Evolutionary conservation across 2,329 filamentous ascomycete species (phyloP).

Genomic region (Amesomyces nigricolor): DNA sequence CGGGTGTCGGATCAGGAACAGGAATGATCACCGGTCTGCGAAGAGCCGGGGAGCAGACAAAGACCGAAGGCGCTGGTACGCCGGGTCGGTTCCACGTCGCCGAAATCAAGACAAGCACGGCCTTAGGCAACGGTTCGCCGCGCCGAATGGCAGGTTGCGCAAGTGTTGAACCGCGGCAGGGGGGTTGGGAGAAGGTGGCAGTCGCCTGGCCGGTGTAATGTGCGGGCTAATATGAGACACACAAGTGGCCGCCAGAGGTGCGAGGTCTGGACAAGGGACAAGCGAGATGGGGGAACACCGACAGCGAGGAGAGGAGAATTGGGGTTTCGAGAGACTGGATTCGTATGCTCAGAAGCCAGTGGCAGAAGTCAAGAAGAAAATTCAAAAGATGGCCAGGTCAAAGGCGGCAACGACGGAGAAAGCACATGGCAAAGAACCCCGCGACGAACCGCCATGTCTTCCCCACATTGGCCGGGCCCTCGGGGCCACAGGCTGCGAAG

Average conservation of each 20-base stretch:
- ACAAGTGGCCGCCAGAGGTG: not conserved
- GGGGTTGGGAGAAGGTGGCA: not conserved
- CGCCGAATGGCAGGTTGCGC: not conserved
- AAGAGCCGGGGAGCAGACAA: not conserved
- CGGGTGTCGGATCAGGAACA: not conserved
- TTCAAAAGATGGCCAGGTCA: not conserved
- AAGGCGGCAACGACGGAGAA: not conserved
- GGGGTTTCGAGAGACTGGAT: no score
- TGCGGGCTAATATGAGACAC: slow-evolving; percentile 7
- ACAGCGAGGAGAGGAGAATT: no score
- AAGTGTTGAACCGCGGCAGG: not conserved
- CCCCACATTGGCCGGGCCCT: slow-evolving; percentile 2
- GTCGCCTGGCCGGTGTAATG: not conserved
- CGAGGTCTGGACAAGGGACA: no score
- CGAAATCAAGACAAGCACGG: not conserved
- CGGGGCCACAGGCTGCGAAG: not conserved
- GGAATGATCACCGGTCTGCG: not conserved
- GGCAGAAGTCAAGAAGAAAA: no score
- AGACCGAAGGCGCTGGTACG: not conserved
- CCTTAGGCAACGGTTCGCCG: not conserved
- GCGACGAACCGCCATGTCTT: slow-evolving; percentile 8
- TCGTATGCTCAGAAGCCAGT: no score
- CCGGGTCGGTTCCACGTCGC: not conserved
- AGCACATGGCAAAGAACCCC: slow-evolving; percentile 8
- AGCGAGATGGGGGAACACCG: not conserved